Percentiles rank a stretch among this genome's conserved stretches.
These are phyloP conservation scores for Syzygium grande DNA, from an alignment of 345 rosid species.

Conservation along the genomic window DNA sequence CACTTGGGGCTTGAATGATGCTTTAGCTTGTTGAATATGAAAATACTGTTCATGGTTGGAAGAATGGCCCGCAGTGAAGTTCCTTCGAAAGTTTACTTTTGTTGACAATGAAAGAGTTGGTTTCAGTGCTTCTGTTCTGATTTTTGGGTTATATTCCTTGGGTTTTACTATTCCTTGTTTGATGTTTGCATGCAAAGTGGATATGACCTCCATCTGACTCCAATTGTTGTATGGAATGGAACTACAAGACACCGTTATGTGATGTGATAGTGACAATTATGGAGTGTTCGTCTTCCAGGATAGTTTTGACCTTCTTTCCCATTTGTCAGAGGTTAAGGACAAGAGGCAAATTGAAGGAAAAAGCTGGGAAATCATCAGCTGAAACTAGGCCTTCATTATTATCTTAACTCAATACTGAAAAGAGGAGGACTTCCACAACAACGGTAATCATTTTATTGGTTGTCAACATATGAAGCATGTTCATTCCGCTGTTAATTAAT, in stretches of 20 bases:
- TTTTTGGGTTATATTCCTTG: background rate
- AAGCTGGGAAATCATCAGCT: slow-evolving; percentile 29
- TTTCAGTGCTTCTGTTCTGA: background rate
- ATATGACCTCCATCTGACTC: background rate
- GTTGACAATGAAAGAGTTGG: background rate
- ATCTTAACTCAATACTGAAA: slow-evolving; percentile 51
- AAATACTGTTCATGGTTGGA: background rate
- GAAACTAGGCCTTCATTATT: slow-evolving; percentile 33
- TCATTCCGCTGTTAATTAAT: background rate
- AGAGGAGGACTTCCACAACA: slow-evolving; percentile 39
- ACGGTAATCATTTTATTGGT: slow-evolving; percentile 21
- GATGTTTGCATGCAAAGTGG: background rate
- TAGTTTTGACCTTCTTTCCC: background rate
- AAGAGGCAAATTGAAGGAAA: slow-evolving; percentile 41
- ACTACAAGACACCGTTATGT: background rate
- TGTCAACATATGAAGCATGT: background rate
- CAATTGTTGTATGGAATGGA: background rate
- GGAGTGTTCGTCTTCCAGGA: background rate
- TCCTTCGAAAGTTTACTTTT: background rate
- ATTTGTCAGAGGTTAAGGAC: slow-evolving; percentile 8
- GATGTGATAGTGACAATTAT: background rate
- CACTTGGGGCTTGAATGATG: background rate
- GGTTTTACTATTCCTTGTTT: background rate
- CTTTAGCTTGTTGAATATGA: background rate
- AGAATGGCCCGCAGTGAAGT: background rate